Base-by-base conservation (phyloP, 129 eudicot genomes). In the Gnaphalium uliginosum region DNA sequence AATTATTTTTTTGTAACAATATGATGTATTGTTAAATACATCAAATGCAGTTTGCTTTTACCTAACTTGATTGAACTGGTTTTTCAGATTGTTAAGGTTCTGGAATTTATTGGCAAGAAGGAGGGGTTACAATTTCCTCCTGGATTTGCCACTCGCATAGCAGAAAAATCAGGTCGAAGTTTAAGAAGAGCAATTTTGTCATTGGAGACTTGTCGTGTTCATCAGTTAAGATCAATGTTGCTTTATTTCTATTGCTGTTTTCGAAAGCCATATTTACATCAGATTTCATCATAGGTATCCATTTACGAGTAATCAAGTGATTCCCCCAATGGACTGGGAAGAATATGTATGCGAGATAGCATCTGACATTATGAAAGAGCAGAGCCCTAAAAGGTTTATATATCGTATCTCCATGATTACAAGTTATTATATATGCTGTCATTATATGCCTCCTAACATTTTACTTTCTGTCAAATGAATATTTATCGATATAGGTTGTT, bases 251-350 rank as follows among this genome's bases (percentile, higher is more conserved):
- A 17, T 3, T 65, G 66, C 26, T 35, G 64, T 41, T 32, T 24
- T 29, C 48, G 50, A 66, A 57, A 69, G 32, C 79, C 66, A 58
- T 72, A 19, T 61, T 89, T 15, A 78, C 25, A 2, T 66, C 23
- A 54, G 59, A 29, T 77, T 54, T 69, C 8, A 68, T 24, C 69
- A 6, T 63, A 93, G 98, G 86, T 93, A 93, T 68, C 98, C 98
- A 39, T 90, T 90, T 78, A 83, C 92, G 53, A 71, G 8, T 74
- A 90, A 89, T 81, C 98, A 93, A 86, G 81, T 84, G 17, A 93
- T 93, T 76, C 81, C 93, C 54, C 90, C 88, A 66, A 93, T 93
- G 97, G 98, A 93, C 66, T 93, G 98, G 98, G 98, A 93, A 81
- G 93, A 87, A 77, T 93, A 90, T 84, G 81, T 93, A 76, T 76